phyloP scores from a whole-genome alignment of 352 stramenopile species.

The Phytopythium kandeliae region DNA sequence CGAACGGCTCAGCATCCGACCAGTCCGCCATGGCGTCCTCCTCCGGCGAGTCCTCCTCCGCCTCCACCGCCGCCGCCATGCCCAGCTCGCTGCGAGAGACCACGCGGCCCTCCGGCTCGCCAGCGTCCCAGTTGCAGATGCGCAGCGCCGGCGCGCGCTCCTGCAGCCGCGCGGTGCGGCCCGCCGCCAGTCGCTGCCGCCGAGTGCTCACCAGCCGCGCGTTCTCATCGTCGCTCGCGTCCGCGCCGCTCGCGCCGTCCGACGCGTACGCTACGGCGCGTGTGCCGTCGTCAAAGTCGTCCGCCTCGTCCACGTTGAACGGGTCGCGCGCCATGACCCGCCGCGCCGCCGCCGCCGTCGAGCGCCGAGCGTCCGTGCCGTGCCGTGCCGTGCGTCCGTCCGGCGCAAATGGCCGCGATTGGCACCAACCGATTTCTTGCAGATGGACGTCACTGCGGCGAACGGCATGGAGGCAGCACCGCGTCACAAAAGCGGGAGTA shows the following conservation, averaged over 20 bases:
- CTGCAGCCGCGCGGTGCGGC: constrained; percentile 15
- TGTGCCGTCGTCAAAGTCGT: constrained; percentile 82
- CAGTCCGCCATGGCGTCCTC: constrained; percentile 72
- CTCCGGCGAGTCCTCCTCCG: constrained; percentile 47
- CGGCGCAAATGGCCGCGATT: no score
- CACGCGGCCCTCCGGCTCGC: constrained; percentile 59
- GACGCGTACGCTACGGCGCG: constrained; percentile 36
- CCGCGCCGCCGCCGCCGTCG: background rate
- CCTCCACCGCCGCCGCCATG: constrained; percentile 4
- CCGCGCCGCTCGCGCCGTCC: constrained; percentile 8
- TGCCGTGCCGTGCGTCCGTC: no score
- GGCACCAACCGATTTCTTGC: no score
- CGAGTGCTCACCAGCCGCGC: constrained; percentile 34
- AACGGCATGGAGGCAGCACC: no score
- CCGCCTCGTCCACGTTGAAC: constrained; percentile 75
- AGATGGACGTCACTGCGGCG: no score
- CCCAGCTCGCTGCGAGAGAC: constrained; percentile 62
- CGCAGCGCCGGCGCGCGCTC: constrained; percentile 63
- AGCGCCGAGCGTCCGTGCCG: no score
- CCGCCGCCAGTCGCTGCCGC: constrained; percentile 50
- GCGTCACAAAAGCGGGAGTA: no score
- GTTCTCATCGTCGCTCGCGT: constrained; percentile 18
- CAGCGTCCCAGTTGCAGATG: constrained; percentile 71
- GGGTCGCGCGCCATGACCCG: constrained; percentile 37
- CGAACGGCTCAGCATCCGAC: constrained; percentile 82